A percentile compares a stretch with the other conserved stretches of the same genome.
Evolutionary conservation across 768 basidiomycete genomes (phyloP).

Genomic region (Multifurca ochricompacta): DNA sequence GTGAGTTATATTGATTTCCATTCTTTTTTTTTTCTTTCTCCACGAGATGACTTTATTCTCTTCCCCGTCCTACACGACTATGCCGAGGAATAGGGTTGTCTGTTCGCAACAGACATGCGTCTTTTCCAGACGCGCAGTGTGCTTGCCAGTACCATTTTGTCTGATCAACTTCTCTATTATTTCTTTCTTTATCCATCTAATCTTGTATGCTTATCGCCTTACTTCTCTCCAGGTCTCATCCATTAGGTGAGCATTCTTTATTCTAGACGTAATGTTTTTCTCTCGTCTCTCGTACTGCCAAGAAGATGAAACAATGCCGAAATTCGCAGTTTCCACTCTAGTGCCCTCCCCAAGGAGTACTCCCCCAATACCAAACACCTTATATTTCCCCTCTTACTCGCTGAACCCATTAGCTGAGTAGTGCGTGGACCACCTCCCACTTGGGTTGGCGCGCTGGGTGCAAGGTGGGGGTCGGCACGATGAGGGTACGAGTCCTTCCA

Average conservation of each 20-base stretch:
- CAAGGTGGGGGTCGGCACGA: conserved; percentile 63
- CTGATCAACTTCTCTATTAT: conserved; percentile 38
- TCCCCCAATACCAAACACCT: conserved; percentile 65
- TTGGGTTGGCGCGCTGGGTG: conserved; percentile 56
- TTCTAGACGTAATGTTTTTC: not conserved
- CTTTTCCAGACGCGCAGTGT: conserved; percentile 53
- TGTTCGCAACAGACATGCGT: conserved; percentile 70
- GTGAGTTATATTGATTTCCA: not conserved
- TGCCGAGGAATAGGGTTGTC: conserved; percentile 76
- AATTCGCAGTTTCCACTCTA: conserved; percentile 89
- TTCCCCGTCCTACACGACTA: conserved; percentile 90
- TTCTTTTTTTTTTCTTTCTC: not conserved
- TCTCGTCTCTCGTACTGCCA: conserved; percentile 7
- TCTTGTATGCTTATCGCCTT: too few species aligned
- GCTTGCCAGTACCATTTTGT: conserved; percentile 88
- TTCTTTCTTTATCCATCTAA: too few species aligned
- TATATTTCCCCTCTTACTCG: conserved; percentile 58
- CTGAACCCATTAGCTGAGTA: conserved; percentile 58
- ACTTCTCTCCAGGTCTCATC: too few species aligned
- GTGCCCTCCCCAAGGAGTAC: conserved; percentile 58
- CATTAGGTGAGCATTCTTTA: not conserved
- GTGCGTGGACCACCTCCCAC: conserved; percentile 56
- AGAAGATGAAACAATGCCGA: conserved; percentile 35
- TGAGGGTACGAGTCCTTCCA: conserved; percentile 70
- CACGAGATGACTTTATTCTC: conserved; percentile 70